These are phyloP conservation scores for Alternaria panax DNA, from an alignment of 2,329 filamentous ascomycete genomes.

Conservation along the genomic window DNA sequence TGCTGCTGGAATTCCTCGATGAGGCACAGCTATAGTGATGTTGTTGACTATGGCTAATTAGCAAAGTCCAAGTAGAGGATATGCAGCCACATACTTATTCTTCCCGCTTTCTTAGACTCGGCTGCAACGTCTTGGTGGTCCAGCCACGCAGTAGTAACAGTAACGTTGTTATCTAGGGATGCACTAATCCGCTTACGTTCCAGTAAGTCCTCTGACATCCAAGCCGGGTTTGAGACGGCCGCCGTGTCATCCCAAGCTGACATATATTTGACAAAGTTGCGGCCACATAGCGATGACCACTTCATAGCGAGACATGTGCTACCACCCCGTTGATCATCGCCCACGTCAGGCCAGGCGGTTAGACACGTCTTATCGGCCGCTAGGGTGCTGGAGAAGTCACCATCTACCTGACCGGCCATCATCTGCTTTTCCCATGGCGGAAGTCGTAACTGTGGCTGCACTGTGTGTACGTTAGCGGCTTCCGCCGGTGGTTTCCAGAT, in stretches of 20 bases:
- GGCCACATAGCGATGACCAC: slow-evolving; percentile 10
- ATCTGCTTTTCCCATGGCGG: slow-evolving; percentile 6
- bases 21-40: slow-evolving; percentile 15
- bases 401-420: slow-evolving; percentile 7
- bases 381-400: slow-evolving; percentile 9
- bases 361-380: slow-evolving; percentile 6
- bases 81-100: background rate
- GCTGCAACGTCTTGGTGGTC: slow-evolving; percentile 1
- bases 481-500: background rate
- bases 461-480: background rate
- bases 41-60: slow-evolving; percentile 7
- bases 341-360: slow-evolving; percentile 10
- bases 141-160: slow-evolving; percentile 13
- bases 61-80: background rate
- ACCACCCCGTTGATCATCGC: slow-evolving; percentile 8
- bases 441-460: slow-evolving; percentile 14
- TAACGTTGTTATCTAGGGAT: slow-evolving; percentile 7
- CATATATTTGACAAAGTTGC: slow-evolving; percentile 13
- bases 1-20: slow-evolving; percentile 11
- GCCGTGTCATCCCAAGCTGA: slow-evolving; percentile 7
- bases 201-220: slow-evolving; percentile 7
- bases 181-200: slow-evolving; percentile 9
- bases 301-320: slow-evolving; percentile 14
- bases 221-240: background rate
- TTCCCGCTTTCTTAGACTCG: slow-evolving; percentile 7